Percentiles rank a stretch among this genome's conserved stretches.
Evolutionary conservation across 2,329 filamentous ascomycete genomes (phyloP).

Genomic region (Aspergillus brunneoviolaceus): DNA sequence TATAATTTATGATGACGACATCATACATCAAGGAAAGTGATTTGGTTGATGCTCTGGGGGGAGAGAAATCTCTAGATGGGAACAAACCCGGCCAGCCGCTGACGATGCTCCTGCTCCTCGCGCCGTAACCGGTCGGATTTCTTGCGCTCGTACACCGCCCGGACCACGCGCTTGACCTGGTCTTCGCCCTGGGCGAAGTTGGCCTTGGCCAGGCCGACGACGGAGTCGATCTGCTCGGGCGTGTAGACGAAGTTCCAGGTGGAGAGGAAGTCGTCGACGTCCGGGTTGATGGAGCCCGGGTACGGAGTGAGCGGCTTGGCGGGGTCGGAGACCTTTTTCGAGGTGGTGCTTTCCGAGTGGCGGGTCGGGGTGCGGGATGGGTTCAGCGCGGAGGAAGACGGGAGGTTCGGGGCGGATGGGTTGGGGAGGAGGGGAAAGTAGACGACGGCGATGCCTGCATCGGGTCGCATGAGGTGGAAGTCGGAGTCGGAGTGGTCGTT

Average conservation of each 20-base stretch:
- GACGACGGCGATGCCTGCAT: slow-evolving; percentile 82
- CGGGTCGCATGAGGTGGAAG: slow-evolving; percentile 69
- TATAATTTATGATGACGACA: too few relatives aligned
- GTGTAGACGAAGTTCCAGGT: slow-evolving; percentile 99
- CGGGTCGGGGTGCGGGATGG: slow-evolving; percentile 25
- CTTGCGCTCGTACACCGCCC: slow-evolving; percentile 91
- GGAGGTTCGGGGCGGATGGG: slow-evolving; percentile 44
- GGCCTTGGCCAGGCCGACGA: slow-evolving; percentile 75
- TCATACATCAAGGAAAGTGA: too few relatives aligned
- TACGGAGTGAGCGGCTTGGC: slow-evolving; percentile 43
- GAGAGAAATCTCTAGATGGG: slow-evolving; percentile 4
- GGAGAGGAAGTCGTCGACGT: slow-evolving; percentile 78
- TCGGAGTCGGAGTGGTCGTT: slow-evolving; percentile 63
- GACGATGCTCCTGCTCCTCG: slow-evolving; percentile 28
- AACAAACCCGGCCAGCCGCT: slow-evolving; percentile 33
- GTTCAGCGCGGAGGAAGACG: slow-evolving; percentile 21
- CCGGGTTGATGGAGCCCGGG: slow-evolving; percentile 73
- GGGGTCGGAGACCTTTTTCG: slow-evolving; percentile 19
- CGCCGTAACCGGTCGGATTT: slow-evolving; percentile 53
- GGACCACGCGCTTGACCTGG: slow-evolving; percentile 73
- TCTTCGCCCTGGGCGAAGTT: slow-evolving; percentile 84
- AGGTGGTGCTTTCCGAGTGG: slow-evolving; percentile 21
- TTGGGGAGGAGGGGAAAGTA: slow-evolving; percentile 92
- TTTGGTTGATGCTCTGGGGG: too few relatives aligned
- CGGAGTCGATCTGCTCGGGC: slow-evolving; percentile 81